phyloP scores from a whole-genome alignment of 176 grass and related monocot genomes.

The Oryza australiensis region DNA sequence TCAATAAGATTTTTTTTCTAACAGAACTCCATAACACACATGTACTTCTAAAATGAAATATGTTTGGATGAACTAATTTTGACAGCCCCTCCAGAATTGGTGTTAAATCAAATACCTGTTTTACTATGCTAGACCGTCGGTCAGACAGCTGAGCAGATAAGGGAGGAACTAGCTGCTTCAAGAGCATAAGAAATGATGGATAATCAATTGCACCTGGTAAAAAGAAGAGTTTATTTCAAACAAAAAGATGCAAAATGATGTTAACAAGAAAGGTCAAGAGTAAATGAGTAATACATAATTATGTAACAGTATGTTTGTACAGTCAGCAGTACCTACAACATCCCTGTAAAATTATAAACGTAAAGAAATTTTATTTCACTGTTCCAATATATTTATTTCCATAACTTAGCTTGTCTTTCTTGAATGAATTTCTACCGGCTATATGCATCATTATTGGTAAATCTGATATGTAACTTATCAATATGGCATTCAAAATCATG shows the following conservation, averaged over 20 bases:
- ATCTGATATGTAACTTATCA: neutral
- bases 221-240: neutral
- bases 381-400: neutral
- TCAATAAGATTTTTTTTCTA: constrained; percentile 15
- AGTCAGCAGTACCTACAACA: neutral
- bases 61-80: constrained; percentile 3
- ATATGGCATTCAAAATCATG: neutral
- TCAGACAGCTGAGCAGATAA: constrained; percentile 67
- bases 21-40: constrained; percentile 7
- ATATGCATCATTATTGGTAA: constrained; percentile 2
- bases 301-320: constrained; percentile 10
- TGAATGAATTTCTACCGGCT: constrained; percentile 14
- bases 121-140: constrained; percentile 80
- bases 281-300: constrained; percentile 21
- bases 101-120: constrained; percentile 53
- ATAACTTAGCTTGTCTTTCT: neutral
- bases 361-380: neutral
- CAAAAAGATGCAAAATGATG: neutral
- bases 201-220: constrained; percentile 72
- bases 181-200: constrained; percentile 66
- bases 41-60: constrained; percentile 8
- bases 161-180: constrained; percentile 74
- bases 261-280: constrained; percentile 27
- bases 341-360: constrained; percentile 17
- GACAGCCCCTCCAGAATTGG: neutral